Evolutionary conservation across 306 rosid genomes (phyloP), one percentile per base, ranked within the genome.

Genomic region (Citrullus mucosospermus): DNA sequence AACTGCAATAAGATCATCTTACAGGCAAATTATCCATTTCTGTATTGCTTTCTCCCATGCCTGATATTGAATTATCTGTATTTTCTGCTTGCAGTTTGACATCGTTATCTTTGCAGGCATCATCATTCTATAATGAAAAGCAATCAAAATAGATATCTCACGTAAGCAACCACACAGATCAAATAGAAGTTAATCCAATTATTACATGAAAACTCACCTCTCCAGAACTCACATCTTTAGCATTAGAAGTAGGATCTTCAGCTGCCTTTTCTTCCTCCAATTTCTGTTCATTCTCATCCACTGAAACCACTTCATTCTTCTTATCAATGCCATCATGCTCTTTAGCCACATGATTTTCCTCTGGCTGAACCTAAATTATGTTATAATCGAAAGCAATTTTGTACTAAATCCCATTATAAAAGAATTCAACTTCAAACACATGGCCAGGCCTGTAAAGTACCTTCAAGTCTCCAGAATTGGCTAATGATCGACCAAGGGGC

Each of bases 401-500:
- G 53, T 34, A 75, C 1, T 18, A 9, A 75, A 59, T 9, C 43
- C 69, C 6, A 75, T 58, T 8, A 41, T 22, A 39, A 71, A 56
- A n/a, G 34, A 74, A 9, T 8, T 38, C 8, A 39, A 38, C 6
- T 63, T 63, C 51, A 58, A 20, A 15, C 10, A 25, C 32, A 63
- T 39, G 8, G 43, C 4, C 3, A 8, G 7, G 43, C 16, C 6
- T 3, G 7, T n/a, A 12, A 38, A 60, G 76, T 59, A 86, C 95
- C 81, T 59, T 86, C 6, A 48, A 55, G 18, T 79, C 77, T 20
- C 12, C 71, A n/a, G 82, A 30, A 39, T 62, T 44, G 7, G 67
- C 79, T 73, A 86, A 58, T 17, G 86, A 72, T 68, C 83, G 81
- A 79, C 88, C 61, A 4, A 78, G 85, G 38, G 87, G 90, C 18